Evolutionary conservation across 2,329 filamentous ascomycete genomes (phyloP), one percentile per base, ranked within the genome.

Genomic region (Sclerotinia sclerotiorum): DNA sequence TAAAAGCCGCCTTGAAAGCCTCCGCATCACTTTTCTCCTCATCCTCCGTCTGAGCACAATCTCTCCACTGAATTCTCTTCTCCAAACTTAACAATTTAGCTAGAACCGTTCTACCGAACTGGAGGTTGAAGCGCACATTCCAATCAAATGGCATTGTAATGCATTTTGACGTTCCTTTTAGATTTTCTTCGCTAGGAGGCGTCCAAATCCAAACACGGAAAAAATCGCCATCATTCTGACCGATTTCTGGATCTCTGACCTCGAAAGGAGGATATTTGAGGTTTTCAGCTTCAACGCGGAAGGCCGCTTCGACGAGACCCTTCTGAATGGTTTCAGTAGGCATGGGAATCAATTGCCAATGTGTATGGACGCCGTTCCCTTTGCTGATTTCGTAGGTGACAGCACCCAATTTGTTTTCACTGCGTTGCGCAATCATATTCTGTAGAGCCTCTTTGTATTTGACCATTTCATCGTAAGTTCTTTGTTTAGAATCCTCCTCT

Each of bases 301-400:
- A 97, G 0, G 90, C 94, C 0, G 91, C 92, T 78, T 97, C 93
- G 0, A 97, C 91, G 1, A 97, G 83, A 0, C 91, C 91, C 58
- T 88, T 87, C 27, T 80, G 81, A 63, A 97, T 85, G 56, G 92
- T 81, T 13, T 90, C 84, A 0, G 85, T 82, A 0, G 90, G 86
- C 0, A 96, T 83, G 0, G 95, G 93, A 42, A 98, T 81, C 73
- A 96, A 90, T 79, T 99, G 96, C 95, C 94, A 97, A 76, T 98
- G 94, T 1, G 90, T 85, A 77, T 99, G 95, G 68, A 98, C 88
- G 67, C 95, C 93, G 64, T 86, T 86, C 5, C 84, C 84, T 63
- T 93, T 89, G 77, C 89, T 94, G 74, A 99, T 94, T 80, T 98
- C 95, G 88, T 93, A 99, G 0, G 93, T 95, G 1, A 98, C 90